These are phyloP conservation scores for Sclerotinia borealis DNA, from an alignment of 2,329 filamentous ascomycete species.

Conservation along the genomic window DNA sequence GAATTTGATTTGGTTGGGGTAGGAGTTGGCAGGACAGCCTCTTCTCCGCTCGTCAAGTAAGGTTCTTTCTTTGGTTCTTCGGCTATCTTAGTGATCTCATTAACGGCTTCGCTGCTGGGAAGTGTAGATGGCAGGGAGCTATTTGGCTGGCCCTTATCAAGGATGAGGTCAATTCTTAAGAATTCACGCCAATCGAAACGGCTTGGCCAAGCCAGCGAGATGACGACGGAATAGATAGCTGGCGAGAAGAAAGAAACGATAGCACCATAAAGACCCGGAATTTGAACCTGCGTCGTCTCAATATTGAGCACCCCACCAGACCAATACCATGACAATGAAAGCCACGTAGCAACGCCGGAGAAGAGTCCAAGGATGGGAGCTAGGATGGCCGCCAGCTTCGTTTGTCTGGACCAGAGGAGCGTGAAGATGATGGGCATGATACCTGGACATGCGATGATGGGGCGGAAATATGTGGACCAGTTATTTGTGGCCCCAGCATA, in stretches of 20 bases:
- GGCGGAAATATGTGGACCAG: conserved; percentile 29
- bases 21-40: neutral
- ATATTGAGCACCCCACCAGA: conserved; percentile 40
- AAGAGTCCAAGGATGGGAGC: conserved; percentile 45
- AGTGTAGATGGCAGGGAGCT: neutral
- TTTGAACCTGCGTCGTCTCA: conserved; percentile 40
- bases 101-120: conserved; percentile 20
- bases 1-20: neutral
- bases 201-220: conserved; percentile 41
- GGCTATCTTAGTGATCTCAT: neutral
- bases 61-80: neutral
- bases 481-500: conserved; percentile 45
- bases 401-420: conserved; percentile 38
- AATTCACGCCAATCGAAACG: conserved; percentile 40
- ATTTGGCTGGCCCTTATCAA: conserved; percentile 27
- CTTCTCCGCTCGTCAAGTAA: neutral
- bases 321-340: conserved; percentile 39
- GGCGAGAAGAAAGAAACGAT: conserved; percentile 42
- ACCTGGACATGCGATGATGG: conserved; percentile 21
- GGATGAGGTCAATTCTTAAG: conserved; percentile 41
- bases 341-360: conserved; percentile 47
- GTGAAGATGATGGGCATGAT: conserved; percentile 31
- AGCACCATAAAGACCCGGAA: conserved; percentile 49
- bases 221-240: conserved; percentile 39
- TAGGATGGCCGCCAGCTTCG: conserved; percentile 42